Evolutionary conservation across 1,284 basidiomycete species (phyloP).

Genomic region (Puccinia triticina): DNA sequence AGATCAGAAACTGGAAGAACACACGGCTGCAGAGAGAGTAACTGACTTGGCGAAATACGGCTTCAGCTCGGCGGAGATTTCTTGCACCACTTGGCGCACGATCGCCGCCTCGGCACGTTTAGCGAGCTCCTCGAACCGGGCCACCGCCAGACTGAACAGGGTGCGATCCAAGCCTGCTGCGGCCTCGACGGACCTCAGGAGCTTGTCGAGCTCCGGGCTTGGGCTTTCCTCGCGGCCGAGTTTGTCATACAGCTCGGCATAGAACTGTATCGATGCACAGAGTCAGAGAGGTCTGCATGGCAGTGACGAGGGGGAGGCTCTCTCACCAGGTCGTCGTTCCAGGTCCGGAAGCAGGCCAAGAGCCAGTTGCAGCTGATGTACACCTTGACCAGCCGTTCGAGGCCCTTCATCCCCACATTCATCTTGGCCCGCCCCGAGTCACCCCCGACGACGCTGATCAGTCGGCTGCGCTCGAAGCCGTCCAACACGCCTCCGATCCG

Average conservation of each 20-base stretch:
- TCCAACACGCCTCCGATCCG: conserved; percentile 16
- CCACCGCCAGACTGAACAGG: conserved; percentile 20
- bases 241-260: conserved; percentile 35
- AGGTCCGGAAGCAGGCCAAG: background rate
- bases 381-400: conserved; percentile 31
- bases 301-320: background rate
- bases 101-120: conserved; percentile 13
- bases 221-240: conserved; percentile 5
- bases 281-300: background rate
- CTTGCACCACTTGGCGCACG: conserved; percentile 2
- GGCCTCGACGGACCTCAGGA: background rate
- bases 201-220: background rate
- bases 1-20: background rate
- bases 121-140: conserved; percentile 10
- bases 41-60: conserved; percentile 38
- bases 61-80: conserved; percentile 8
- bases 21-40: background rate
- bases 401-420: conserved; percentile 12
- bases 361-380: conserved; percentile 26
- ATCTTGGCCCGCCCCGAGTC: conserved; percentile 9
- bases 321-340: conserved; percentile 44
- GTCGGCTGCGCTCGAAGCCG: conserved; percentile 15
- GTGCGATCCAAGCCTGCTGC: background rate
- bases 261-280: conserved; percentile 15
- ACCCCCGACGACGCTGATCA: background rate